Evolutionary conservation across 129 eudicot genomes (phyloP), one percentile per base, ranked within the genome.

Genomic region (Glebionis coronaria): DNA sequence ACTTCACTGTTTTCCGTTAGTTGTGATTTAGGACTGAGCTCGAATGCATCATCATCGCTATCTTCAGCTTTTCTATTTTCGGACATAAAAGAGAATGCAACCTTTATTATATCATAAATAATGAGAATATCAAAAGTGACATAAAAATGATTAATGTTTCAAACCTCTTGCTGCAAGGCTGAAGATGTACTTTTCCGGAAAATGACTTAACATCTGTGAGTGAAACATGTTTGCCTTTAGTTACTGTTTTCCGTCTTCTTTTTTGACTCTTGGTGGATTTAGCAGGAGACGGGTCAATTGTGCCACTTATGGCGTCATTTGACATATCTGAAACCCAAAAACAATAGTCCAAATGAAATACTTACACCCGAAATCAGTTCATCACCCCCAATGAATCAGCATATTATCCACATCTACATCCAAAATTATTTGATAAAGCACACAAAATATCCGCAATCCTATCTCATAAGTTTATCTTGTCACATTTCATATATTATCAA

Each of bases 151-250:
- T 8, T 58, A 25, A 50, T 44, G 64, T 38, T 31, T 44, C 68
- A 51, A 71, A 82, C 87, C 87, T 82, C 69, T 50, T 67, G 51
- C 73, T 75, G 73, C 59, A 65, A 23, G 65, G 72, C 61, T 56
- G 65, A 29, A 71, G 13, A 67, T 31, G 66, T 71, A 54, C 64
- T 42, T 59, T 68, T 75, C 67, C 23, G 56, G 14, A 66, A 56
- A 44, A 56, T 5, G 71, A 69, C 50, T 65, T 47, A 42, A 28
- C 80, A 72, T 82, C 71, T 56, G 46, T 56, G 62, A 73, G 65
- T 67, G 70, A 63, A 58, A 68, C 12, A 35, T 58, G 52, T 16
- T 14, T 31, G 40, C 67, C 15, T n/a, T 78, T 71, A 29, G 50
- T 19, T 20, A 31, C 18, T 12, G 64, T 29, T 29, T 29, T 46